A percentile compares a stretch with the other conserved stretches of the same genome.
Conservation (phyloP, 2,329 filamentous ascomycete species). For the Ceratocystis harringtonii region DNA sequence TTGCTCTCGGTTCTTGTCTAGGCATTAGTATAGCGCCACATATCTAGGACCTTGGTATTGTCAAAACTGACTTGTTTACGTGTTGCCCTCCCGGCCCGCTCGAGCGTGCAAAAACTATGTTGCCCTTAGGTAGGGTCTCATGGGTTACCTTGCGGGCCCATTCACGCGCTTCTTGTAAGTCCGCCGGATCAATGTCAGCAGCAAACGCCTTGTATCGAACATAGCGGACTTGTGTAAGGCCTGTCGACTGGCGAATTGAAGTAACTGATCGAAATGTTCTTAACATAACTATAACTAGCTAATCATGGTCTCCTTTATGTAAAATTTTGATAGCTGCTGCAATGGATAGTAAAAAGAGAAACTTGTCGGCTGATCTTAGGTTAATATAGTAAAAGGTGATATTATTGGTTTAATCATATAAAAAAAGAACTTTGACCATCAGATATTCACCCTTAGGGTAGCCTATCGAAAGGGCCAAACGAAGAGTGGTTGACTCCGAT, state of each 20-base stretch:
- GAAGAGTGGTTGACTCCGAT: conserved; percentile 13
- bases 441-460: too few relatives aligned
- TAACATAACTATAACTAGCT: background rate
- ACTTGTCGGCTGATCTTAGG: background rate
- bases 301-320: conserved; percentile 2
- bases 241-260: conserved; percentile 20
- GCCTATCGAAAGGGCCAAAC: too few relatives aligned
- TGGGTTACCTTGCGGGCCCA: conserved; percentile 35
- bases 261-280: background rate
- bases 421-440: too few relatives aligned
- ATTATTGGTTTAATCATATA: too few relatives aligned
- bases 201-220: conserved; percentile 35
- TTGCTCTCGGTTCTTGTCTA: conserved; percentile 42
- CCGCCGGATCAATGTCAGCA: conserved; percentile 34
- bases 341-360: background rate
- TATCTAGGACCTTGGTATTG: background rate
- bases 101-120: conserved; percentile 40
- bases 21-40: background rate
- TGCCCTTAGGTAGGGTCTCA: conserved; percentile 34
- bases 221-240: conserved; percentile 22
- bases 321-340: background rate
- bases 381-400: background rate
- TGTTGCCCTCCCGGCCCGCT: conserved; percentile 47
- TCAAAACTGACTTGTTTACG: conserved; percentile 41
- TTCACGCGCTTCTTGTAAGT: conserved; percentile 35